Percentiles rank a stretch among this genome's conserved stretches.
These are phyloP conservation scores for Lepidium sativum DNA, from an alignment of 345 rosid species.

Conservation along the genomic window DNA sequence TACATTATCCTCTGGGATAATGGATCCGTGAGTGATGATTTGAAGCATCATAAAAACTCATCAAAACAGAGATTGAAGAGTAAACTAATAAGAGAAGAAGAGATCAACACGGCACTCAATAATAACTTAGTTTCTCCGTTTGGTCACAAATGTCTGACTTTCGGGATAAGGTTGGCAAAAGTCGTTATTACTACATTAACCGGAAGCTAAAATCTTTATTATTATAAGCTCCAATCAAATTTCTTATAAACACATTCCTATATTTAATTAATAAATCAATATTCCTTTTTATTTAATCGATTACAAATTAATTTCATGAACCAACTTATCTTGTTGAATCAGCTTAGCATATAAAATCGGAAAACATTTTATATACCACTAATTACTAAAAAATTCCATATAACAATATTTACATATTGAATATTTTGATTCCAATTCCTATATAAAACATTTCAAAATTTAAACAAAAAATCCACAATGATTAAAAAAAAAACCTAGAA, in stretches of 20 bases:
- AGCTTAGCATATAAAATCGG: not conserved
- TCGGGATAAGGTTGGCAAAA: slow-evolving; percentile 8
- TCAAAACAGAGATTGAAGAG: not conserved
- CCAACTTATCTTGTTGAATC: not conserved
- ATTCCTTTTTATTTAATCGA: no score
- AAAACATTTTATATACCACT: not conserved
- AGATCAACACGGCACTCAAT: slow-evolving; percentile 7
- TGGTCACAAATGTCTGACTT: not conserved
- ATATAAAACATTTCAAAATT: not conserved
- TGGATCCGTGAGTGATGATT: no score
- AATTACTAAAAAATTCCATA: not conserved
- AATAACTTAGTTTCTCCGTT: no score
- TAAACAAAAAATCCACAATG: not conserved
- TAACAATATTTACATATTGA: not conserved
- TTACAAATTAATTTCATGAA: no score
- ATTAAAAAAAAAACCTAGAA: slow-evolving; percentile 24
- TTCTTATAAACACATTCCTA: not conserved
- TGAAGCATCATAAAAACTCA: no score
- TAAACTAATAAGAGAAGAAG: not conserved
- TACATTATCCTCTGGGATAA: no score
- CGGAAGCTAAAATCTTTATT: not conserved
- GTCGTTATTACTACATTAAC: slow-evolving; percentile 9
- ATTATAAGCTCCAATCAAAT: not conserved
- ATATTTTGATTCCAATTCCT: not conserved
- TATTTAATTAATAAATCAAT: no score